Percentiles rank a stretch among this genome's conserved stretches.
These are phyloP conservation scores for Staphylotrichum longicolle DNA, from an alignment of 495 filamentous ascomycete species.

Conservation along the genomic window DNA sequence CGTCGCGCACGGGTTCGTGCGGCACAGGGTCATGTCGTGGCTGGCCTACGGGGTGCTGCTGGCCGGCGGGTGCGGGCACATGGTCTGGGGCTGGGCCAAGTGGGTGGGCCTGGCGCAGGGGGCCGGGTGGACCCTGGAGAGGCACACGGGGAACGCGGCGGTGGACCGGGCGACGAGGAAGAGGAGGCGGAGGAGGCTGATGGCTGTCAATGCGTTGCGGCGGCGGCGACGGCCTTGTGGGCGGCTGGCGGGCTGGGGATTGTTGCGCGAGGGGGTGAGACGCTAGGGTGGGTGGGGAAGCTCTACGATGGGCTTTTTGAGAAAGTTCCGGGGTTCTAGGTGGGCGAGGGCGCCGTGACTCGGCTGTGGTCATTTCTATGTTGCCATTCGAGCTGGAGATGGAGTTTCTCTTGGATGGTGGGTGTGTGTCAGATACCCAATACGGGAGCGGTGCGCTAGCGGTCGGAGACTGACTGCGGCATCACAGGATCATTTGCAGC, in stretches of 20 bases:
- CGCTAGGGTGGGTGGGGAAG: constrained; percentile 73
- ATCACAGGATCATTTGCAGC: constrained; percentile 1
- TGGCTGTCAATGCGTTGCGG: constrained; percentile 64
- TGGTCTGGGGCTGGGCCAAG: constrained; percentile 76
- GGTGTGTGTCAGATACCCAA: not conserved
- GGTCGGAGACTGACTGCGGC: not conserved
- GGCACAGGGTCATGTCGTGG: constrained; percentile 62
- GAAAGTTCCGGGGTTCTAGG: constrained; percentile 33
- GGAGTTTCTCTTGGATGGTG: not conserved
- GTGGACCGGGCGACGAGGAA: constrained; percentile 44
- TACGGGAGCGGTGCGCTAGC: not conserved
- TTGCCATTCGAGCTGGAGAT: not conserved
- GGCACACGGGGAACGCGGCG: constrained; percentile 29
- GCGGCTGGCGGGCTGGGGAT: constrained; percentile 76
- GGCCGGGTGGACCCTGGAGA: constrained; percentile 33
- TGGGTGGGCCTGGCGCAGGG: constrained; percentile 60
- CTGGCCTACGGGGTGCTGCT: constrained; percentile 66
- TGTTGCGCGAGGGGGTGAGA: constrained; percentile 67
- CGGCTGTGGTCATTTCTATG: no score
- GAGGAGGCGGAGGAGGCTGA: constrained; percentile 59
- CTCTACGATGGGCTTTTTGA: constrained; percentile 64
- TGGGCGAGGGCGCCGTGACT: no score
- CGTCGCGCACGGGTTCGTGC: constrained; percentile 80
- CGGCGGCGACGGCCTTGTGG: constrained; percentile 63
- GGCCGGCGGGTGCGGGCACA: constrained; percentile 68